Conservation (phyloP, 345 rosid genomes). For the Eutrema japonicum region DNA sequence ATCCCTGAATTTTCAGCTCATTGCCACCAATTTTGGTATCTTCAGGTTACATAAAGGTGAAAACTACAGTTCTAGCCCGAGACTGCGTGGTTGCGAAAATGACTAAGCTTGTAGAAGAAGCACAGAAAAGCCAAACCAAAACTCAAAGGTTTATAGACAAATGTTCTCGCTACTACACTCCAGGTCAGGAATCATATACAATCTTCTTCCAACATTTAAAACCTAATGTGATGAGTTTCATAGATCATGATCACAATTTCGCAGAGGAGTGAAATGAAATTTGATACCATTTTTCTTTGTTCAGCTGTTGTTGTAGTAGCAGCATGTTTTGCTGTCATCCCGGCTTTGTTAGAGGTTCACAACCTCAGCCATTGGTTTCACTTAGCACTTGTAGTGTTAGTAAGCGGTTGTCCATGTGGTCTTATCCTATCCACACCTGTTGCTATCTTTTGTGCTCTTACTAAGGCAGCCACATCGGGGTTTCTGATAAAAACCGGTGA, state of each 20-base stretch:
- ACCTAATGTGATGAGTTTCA: neutral
- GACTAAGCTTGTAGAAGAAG: conserved; percentile 92
- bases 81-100: conserved; percentile 84
- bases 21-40: neutral
- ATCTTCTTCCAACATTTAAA: neutral
- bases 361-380: conserved; percentile 63
- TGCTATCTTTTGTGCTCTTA: conserved; percentile 85
- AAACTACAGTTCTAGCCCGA: conserved; percentile 76
- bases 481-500: conserved; percentile 84
- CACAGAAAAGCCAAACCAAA: conserved; percentile 76
- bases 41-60: conserved; percentile 68
- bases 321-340: conserved; percentile 57
- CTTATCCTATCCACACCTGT: conserved; percentile 90
- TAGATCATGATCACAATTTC: neutral
- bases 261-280: neutral
- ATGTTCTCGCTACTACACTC: conserved; percentile 76
- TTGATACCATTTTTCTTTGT: conserved; percentile 11
- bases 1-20: conserved; percentile 3
- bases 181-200: conserved; percentile 55
- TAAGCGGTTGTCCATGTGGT: conserved; percentile 92
- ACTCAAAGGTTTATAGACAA: conserved; percentile 78
- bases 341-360: conserved; percentile 47
- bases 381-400: conserved; percentile 78
- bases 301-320: conserved; percentile 65
- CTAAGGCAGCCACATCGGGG: conserved; percentile 78